Conservation (phyloP, 768 basidiomycete genomes). For the Kwoniella shandongensis region DNA sequence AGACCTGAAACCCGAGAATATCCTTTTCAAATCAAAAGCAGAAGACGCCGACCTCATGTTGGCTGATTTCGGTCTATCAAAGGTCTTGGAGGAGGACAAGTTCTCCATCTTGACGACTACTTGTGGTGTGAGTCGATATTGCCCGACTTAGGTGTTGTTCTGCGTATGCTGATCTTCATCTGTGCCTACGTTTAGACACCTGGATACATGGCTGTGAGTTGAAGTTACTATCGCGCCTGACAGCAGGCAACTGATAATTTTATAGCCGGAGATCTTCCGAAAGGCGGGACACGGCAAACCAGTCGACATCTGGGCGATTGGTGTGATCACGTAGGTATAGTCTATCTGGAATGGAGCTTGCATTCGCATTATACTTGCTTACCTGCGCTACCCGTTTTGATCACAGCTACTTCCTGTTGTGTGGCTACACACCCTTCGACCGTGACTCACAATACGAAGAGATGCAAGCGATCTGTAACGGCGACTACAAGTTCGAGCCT, state of each 20-base stretch:
- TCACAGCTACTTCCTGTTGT: constrained; percentile 76
- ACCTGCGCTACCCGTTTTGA: neutral
- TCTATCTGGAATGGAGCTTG: neutral
- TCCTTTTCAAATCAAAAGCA: constrained; percentile 82
- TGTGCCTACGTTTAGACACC: no score
- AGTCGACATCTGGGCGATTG: constrained; percentile 96
- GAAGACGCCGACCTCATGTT: constrained; percentile 96
- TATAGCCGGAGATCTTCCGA: constrained; percentile 85
- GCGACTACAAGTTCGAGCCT: constrained; percentile 89
- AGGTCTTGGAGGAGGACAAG: constrained; percentile 87
- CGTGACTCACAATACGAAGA: constrained; percentile 74
- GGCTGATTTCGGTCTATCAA: constrained; percentile 81
- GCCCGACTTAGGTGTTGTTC: neutral
- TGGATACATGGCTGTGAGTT: constrained; percentile 50
- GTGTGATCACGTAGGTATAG: constrained; percentile 71
- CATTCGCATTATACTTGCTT: neutral
- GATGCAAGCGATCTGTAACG: constrained; percentile 91
- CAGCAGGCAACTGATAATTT: constrained; percentile 58
- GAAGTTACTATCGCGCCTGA: neutral
- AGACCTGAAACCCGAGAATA: constrained; percentile 98
- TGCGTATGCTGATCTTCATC: no score
- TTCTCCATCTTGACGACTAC: constrained; percentile 86
- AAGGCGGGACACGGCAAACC: constrained; percentile 95
- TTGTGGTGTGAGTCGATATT: constrained; percentile 67
- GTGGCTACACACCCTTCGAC: constrained; percentile 91